Evolutionary conservation across 2,329 filamentous ascomycete genomes (phyloP).

Genomic region (Fusarium coffeatum): DNA sequence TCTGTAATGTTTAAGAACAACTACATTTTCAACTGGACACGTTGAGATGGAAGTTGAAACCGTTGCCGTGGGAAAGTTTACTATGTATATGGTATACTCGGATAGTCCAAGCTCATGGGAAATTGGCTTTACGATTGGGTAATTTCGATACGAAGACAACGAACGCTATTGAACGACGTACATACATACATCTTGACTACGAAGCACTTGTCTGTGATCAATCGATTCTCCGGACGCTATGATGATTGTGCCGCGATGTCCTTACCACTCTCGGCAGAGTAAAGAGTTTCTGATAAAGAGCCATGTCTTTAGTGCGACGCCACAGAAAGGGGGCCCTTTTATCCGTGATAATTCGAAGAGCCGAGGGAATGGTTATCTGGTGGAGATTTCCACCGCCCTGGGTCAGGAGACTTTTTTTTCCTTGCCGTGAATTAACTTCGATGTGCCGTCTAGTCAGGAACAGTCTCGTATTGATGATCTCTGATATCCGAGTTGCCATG

Average conservation of each 20-base stretch:
- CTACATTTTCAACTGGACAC: conserved; percentile 1
- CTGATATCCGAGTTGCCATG: conserved; percentile 23
- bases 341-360: background rate
- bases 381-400: conserved; percentile 11
- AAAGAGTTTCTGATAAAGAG: background rate
- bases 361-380: background rate
- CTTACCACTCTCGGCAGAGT: conserved; percentile 2
- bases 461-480: conserved; percentile 32
- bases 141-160: conserved; percentile 24
- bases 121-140: conserved; percentile 18
- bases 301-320: conserved; percentile 18
- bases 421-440: conserved; percentile 8
- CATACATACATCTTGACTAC: background rate
- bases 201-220: background rate
- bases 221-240: background rate
- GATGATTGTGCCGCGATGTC: background rate
- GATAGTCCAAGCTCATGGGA: background rate
- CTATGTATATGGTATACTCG: background rate
- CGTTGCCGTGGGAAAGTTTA: background rate
- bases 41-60: background rate
- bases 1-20: conserved; percentile 2
- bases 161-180: background rate
- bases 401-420: conserved; percentile 4
- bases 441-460: conserved; percentile 20
- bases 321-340: background rate